Percentiles rank a stretch among this genome's conserved stretches.
phyloP scores from a whole-genome alignment of 768 basidiomycete species.

The Tylopilus sp. region DNA sequence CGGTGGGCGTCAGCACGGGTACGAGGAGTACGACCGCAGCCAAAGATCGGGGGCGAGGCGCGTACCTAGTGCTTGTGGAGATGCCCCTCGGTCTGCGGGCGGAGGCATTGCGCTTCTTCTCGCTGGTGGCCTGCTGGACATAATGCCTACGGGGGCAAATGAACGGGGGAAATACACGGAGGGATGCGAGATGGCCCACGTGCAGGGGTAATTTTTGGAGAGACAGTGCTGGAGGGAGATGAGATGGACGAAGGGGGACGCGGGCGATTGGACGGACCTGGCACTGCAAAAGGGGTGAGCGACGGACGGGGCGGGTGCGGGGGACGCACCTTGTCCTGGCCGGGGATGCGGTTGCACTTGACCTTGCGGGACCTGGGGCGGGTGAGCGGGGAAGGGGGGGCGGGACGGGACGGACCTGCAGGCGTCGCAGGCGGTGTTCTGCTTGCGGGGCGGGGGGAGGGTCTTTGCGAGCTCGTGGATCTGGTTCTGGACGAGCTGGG shows the following conservation, averaged over 20 bases:
- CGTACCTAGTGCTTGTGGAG: conserved; percentile 48
- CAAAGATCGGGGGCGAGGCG: conserved; percentile 10
- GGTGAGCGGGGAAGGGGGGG: conserved; percentile 1
- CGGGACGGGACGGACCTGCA: conserved; percentile 56
- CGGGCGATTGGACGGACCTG: conserved; percentile 47
- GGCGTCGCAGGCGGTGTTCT: conserved; percentile 92
- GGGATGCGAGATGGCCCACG: conserved; percentile 47
- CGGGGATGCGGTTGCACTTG: conserved; percentile 80
- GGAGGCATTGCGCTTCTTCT: conserved; percentile 68
- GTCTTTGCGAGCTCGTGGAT: conserved; percentile 79
- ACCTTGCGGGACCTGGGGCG: conserved; percentile 73
- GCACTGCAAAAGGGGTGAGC: conserved; percentile 44
- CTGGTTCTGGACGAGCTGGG: conserved; percentile 71
- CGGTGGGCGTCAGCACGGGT: conserved; percentile 26
- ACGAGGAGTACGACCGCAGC: conserved; percentile 23
- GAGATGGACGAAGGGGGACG: conserved; percentile 2
- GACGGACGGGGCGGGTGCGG: conserved; percentile 3
- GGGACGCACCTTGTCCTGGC: conserved; percentile 70
- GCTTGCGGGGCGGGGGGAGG: conserved; percentile 81
- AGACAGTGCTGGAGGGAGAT: conserved; percentile 62
- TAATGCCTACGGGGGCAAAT: conserved; percentile 50
- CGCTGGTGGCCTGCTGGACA: conserved; percentile 81
- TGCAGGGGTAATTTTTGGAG: conserved; percentile 89
- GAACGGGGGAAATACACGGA: conserved; percentile 15
- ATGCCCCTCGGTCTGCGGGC: conserved; percentile 65